Conservation (phyloP, 768 basidiomycete species). For the Lactarius vividus region DNA sequence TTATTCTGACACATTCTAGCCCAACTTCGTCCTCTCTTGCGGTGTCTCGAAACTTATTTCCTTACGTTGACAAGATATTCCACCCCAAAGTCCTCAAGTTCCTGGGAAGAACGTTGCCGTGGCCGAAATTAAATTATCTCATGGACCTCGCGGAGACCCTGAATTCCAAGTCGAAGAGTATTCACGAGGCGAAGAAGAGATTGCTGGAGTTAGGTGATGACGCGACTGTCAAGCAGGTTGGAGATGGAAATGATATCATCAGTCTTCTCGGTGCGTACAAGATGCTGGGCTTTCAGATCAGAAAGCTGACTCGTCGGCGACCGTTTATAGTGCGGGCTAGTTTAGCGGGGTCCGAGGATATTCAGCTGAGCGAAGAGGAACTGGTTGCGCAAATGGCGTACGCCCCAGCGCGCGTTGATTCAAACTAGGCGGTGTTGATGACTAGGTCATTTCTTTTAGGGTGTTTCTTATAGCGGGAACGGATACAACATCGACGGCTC, state of each 20-base stretch:
- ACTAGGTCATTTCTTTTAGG: constrained; percentile 13
- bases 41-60: constrained; percentile 15
- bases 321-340: constrained; percentile 40
- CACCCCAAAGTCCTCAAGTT: constrained; percentile 33
- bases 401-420: neutral
- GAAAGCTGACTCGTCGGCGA: constrained; percentile 5
- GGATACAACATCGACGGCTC: constrained; percentile 33
- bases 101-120: constrained; percentile 36
- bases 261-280: constrained; percentile 43
- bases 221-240: constrained; percentile 35
- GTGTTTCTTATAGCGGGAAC: constrained; percentile 31
- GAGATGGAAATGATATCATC: constrained; percentile 45
- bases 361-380: constrained; percentile 36
- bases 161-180: constrained; percentile 31
- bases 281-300: neutral
- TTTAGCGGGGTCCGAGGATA: constrained; percentile 34
- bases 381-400: constrained; percentile 38
- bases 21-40: constrained; percentile 17
- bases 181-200: constrained; percentile 39
- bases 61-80: constrained; percentile 6
- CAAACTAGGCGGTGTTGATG: neutral
- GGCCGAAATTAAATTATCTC: constrained; percentile 33
- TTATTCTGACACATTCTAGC: constrained; percentile 6
- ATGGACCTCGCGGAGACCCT: constrained; percentile 39
- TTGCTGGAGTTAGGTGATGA: constrained; percentile 38